phyloP scores from a whole-genome alignment of 2,329 filamentous ascomycete species.

The Helotiales sp. region DNA sequence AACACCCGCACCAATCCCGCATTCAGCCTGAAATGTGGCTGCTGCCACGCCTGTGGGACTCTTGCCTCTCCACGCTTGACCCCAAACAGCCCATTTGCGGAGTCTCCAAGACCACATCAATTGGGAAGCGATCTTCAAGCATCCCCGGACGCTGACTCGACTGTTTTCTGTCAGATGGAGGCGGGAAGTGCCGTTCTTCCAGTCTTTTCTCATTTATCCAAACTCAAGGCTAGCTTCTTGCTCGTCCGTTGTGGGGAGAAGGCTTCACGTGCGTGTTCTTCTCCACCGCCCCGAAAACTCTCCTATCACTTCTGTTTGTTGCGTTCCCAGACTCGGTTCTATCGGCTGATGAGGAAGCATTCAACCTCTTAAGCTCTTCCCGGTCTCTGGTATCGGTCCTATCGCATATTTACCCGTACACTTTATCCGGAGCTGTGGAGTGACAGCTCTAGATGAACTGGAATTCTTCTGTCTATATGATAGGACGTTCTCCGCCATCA shows the following conservation, averaged over 20 bases:
- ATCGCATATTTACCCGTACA: constrained; percentile 11
- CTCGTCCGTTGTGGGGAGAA: background rate
- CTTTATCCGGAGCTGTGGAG: constrained; percentile 27
- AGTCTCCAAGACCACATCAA: constrained; percentile 4
- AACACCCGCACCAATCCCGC: background rate
- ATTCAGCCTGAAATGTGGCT: background rate
- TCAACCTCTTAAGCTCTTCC: background rate
- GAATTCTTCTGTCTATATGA: background rate
- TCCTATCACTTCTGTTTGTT: background rate
- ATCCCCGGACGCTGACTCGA: constrained; percentile 10
- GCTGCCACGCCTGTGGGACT: background rate
- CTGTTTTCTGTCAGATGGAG: constrained; percentile 1
- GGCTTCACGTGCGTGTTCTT: background rate
- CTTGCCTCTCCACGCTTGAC: constrained; percentile 3
- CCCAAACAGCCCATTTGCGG: constrained; percentile 9
- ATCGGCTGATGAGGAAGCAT: background rate
- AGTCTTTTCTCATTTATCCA: constrained; percentile 9
- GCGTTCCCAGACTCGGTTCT: background rate
- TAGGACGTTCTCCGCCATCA: constrained; percentile 12
- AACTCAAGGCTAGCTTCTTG: constrained; percentile 1
- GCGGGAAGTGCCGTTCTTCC: constrained; percentile 10
- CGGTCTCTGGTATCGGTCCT: constrained; percentile 1
- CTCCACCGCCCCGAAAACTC: background rate
- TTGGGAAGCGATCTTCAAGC: background rate
- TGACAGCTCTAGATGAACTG: constrained; percentile 4